A percentile compares a stretch with the other conserved stretches of the same genome.
phyloP scores from a whole-genome alignment of 768 basidiomycete genomes.

The Cubamyces lactineus region DNA sequence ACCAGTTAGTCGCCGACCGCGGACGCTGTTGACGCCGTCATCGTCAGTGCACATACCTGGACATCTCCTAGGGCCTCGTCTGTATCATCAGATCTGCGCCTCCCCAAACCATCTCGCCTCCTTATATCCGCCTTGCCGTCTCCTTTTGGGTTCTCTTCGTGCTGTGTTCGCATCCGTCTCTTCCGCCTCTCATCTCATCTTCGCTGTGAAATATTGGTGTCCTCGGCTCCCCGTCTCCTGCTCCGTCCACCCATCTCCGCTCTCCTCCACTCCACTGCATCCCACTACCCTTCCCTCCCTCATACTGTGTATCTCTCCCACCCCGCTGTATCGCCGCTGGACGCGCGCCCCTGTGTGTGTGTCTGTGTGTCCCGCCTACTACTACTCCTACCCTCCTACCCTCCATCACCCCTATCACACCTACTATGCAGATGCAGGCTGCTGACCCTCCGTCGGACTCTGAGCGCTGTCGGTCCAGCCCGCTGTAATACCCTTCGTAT shows the following conservation, averaged over 20 bases:
- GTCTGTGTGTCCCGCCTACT: too few species aligned
- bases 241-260: neutral
- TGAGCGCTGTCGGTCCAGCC: neutral
- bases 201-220: constrained; percentile 15
- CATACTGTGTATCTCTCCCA: neutral
- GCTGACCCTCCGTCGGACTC: neutral
- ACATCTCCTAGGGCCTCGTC: too few species aligned
- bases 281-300: neutral
- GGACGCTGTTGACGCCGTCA: too few species aligned
- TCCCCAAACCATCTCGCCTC: neutral
- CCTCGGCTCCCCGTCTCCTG: constrained; percentile 2
- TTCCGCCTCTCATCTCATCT: neutral
- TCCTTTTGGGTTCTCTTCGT: neutral
- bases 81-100: too few species aligned
- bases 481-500: neutral
- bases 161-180: neutral
- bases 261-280: neutral
- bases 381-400: too few species aligned
- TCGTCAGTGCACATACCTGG: too few species aligned
- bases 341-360: neutral
- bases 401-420: too few species aligned
- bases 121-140: neutral
- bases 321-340: constrained; percentile 24
- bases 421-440: too few species aligned
- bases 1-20: too few species aligned